Base-by-base conservation (phyloP, 2,329 filamentous ascomycete genomes). In the Aspergillus alliaceus region DNA sequence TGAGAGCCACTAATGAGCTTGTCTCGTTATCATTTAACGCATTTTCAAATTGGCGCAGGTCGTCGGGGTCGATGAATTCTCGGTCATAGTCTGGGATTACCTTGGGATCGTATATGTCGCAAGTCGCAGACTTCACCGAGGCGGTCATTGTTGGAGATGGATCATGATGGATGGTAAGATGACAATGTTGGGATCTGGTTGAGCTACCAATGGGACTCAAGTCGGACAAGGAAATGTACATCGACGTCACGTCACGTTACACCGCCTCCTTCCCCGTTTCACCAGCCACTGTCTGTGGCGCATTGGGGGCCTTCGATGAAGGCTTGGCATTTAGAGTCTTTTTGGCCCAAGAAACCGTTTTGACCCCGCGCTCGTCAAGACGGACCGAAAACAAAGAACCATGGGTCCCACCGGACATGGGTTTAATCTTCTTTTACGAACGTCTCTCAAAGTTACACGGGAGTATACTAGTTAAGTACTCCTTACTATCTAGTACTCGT, bases 1-100 rank as follows among this genome's bases (percentile, higher is more conserved):
- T 96, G 70, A 96, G 86, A 39, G 95, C 93, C 3, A 91, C 90
- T 67, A 98, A 86, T 34, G 89, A 86, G 39, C 88, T 82, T 1
- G 85, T 85, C 60, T 96, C 91, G 0, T 93, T 91, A 1, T 90
- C 90, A n/a, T 86, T 84, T 8, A 97, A 83, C 7, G 93, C 93
- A 58, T 84, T 85, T 59, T 89, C 87, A 73, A 98, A 98, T 54
- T 89, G 87, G 35, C 84, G 80, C 31, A 96, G 80, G 69, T 96
- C 89, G 58, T 85, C 85, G 39, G 87, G 80, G 44, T 84, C 76
- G 65, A 96, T 80, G 71, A 97, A 97, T 56, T 95, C 86, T 67
- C 83, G 82, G 72, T 93, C 84, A 73, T 82, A 86, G 74, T 96
- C 92, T n/a, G 92, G 93, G 20, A 97, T 82, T 35, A 77, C 79